Percentiles rank a stretch among this genome's conserved stretches.
Conservation (phyloP, 345 rosid genomes). For the Eutrema japonicum region DNA sequence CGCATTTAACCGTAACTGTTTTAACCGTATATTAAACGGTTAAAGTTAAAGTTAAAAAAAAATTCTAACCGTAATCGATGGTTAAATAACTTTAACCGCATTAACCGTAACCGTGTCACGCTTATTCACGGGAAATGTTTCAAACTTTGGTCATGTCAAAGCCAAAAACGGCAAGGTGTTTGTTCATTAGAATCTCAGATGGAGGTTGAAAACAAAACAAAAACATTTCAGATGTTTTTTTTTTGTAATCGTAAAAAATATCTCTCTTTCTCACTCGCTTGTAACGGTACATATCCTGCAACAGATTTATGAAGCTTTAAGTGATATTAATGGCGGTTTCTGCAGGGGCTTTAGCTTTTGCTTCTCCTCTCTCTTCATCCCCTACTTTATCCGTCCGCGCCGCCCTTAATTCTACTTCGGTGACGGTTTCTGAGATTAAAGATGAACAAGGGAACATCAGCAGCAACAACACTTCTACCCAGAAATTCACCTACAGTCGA, state of each 20-base stretch:
- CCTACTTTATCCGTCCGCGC: slow-evolving; percentile 37
- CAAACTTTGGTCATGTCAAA: too few relatives aligned
- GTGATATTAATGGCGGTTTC: slow-evolving; percentile 44
- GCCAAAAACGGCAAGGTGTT: slow-evolving; percentile 1
- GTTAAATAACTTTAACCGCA: too few relatives aligned
- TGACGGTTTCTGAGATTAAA: slow-evolving; percentile 8
- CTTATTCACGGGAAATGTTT: too few relatives aligned
- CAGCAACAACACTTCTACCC: slow-evolving; percentile 8
- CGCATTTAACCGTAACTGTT: too few relatives aligned
- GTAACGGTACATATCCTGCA: slow-evolving; percentile 11
- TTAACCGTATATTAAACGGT: too few relatives aligned
- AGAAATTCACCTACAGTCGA: slow-evolving; percentile 74
- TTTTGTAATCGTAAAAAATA: neutral
- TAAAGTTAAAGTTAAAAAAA: too few relatives aligned
- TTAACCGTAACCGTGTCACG: too few relatives aligned
- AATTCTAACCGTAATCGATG: too few relatives aligned
- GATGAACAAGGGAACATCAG: slow-evolving; percentile 40
- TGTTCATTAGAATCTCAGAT: neutral
- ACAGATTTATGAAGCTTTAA: slow-evolving; percentile 30
- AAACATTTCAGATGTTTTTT: too few relatives aligned
- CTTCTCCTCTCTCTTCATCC: slow-evolving; percentile 26
- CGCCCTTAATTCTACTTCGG: slow-evolving; percentile 16
- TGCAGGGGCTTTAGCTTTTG: slow-evolving; percentile 41
- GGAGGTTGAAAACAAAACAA: too few relatives aligned
- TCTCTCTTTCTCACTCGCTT: neutral